Conservation (phyloP, 176 grass and related monocot species). For the Secale cereale region DNA sequence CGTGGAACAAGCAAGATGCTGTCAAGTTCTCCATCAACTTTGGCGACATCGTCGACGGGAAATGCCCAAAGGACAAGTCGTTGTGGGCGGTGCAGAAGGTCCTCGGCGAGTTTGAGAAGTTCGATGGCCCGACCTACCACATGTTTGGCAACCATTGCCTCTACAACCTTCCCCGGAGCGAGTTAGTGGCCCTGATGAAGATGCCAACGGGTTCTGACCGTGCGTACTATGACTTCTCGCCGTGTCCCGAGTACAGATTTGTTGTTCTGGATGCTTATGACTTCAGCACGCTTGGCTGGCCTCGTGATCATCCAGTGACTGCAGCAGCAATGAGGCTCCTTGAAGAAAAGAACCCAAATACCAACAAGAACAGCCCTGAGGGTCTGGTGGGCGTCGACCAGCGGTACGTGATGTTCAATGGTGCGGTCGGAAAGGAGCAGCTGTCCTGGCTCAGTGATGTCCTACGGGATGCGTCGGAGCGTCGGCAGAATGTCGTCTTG, state of each 20-base stretch:
- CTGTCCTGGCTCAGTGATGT: conserved; percentile 62
- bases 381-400: conserved; percentile 55
- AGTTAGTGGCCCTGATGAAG: conserved; percentile 71
- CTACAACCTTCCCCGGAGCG: conserved; percentile 78
- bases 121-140: conserved; percentile 72
- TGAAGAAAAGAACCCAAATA: conserved; percentile 70
- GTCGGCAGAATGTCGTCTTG: conserved; percentile 58
- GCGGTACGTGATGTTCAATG: conserved; percentile 83
- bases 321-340: conserved; percentile 52
- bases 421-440: conserved; percentile 72
- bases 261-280: conserved; percentile 80
- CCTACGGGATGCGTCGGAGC: conserved; percentile 39
- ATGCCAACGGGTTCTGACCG: conserved; percentile 42
- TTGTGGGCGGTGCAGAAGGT: conserved; percentile 62
- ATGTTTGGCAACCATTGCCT: conserved; percentile 99
- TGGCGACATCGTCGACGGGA: conserved; percentile 72
- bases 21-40: conserved; percentile 80
- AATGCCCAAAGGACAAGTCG: conserved; percentile 71
- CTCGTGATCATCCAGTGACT: conserved; percentile 55
- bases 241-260: conserved; percentile 51
- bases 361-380: conserved; percentile 80
- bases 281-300: conserved; percentile 84
- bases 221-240: conserved; percentile 84
- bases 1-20: conserved; percentile 58
- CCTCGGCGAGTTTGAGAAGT: conserved; percentile 67